Conservation (phyloP, 2,329 filamentous ascomycete genomes). For the Sporothrix phasma region DNA sequence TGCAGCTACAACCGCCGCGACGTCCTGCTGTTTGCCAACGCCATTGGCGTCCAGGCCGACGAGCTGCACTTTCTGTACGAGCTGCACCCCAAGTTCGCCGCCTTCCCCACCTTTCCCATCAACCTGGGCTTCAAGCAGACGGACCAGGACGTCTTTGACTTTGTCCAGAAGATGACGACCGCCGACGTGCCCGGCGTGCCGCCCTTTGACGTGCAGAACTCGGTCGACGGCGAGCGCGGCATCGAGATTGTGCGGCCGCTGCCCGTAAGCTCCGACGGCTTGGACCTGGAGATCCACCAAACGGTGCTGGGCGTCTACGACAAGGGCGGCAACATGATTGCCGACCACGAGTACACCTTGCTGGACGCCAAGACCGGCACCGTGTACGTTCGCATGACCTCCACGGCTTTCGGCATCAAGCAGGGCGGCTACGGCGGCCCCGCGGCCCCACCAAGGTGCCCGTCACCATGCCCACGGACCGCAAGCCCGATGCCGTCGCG, state of each 20-base stretch:
- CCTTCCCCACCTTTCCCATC: conserved; percentile 38
- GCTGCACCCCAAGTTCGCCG: conserved; percentile 33
- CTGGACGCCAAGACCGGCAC: conserved; percentile 31
- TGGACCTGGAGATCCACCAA: conserved; percentile 31
- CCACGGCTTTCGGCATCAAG: conserved; percentile 34
- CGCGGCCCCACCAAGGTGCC: conserved; percentile 29
- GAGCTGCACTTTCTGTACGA: conserved; percentile 37
- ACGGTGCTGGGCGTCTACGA: conserved; percentile 37
- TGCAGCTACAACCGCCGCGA: conserved; percentile 35
- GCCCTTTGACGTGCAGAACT: conserved; percentile 31
- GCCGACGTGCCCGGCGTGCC: conserved; percentile 31
- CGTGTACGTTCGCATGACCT: conserved; percentile 31
- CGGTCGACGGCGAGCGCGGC: conserved; percentile 33
- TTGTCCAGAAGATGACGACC: conserved; percentile 28
- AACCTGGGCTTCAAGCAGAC: conserved; percentile 37
- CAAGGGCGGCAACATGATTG: conserved; percentile 34
- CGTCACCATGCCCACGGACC: conserved; percentile 25
- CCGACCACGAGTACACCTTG: conserved; percentile 32
- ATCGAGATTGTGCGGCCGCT: conserved; percentile 31
- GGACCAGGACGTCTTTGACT: conserved; percentile 35
- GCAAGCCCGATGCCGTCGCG: conserved; percentile 30
- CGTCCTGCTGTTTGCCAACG: conserved; percentile 33
- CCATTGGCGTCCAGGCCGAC: conserved; percentile 30
- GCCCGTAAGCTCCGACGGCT: conserved; percentile 28
- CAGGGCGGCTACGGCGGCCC: conserved; percentile 36